A percentile compares a stretch with the other conserved stretches of the same genome.
Evolutionary conservation across 345 rosid genomes (phyloP).

Genomic region (Sapria himalayana): DNA sequence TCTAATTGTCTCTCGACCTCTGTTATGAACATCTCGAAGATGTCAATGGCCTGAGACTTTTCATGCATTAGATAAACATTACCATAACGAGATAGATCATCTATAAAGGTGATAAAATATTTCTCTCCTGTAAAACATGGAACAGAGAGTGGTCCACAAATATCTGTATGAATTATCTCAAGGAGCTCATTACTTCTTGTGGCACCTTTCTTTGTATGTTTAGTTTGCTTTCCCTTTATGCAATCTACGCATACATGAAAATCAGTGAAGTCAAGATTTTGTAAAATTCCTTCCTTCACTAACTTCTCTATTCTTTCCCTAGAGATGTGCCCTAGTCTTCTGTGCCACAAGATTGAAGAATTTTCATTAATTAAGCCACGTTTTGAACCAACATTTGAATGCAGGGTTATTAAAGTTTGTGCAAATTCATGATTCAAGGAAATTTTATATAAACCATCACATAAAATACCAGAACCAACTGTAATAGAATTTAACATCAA

Average conservation of each 20-base stretch:
- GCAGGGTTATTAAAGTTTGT: neutral
- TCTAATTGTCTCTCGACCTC: constrained; percentile 4
- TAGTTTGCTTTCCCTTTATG: too few relatives aligned
- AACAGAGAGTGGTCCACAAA: neutral
- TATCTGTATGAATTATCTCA: neutral
- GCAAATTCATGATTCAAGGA: neutral
- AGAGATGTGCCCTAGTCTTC: too few relatives aligned
- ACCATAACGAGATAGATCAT: neutral
- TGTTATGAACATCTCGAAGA: constrained; percentile 2
- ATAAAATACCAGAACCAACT: neutral
- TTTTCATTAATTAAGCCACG: too few relatives aligned
- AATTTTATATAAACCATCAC: neutral
- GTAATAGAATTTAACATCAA: neutral
- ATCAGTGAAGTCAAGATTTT: neutral
- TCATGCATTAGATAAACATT: neutral
- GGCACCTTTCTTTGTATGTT: neutral
- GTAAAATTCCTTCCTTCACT: neutral
- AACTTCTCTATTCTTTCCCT: too few relatives aligned
- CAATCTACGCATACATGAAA: neutral
- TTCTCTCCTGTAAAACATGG: neutral
- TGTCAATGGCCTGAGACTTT: neutral
- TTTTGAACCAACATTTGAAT: too few relatives aligned
- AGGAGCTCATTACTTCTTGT: neutral
- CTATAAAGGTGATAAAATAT: constrained; percentile 1
- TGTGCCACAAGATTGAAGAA: too few relatives aligned